phyloP scores from a whole-genome alignment of 352 stramenopile genomes.

The Phytophthora melonis region DNA sequence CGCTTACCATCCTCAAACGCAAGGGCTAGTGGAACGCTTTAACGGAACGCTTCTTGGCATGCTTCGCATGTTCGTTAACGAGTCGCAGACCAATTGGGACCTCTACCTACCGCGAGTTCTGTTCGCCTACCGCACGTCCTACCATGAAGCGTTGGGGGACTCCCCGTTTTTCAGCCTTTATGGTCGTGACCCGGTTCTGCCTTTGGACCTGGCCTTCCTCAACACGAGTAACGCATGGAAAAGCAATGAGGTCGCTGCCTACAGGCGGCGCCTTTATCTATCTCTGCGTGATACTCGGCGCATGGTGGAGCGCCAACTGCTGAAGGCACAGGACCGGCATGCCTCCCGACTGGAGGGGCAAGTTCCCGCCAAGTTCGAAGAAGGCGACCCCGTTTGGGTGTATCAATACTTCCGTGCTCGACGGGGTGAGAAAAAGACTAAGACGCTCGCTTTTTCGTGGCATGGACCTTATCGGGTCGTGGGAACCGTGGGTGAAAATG shows the following conservation, averaged over 20 bases:
- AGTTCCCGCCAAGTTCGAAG: too few relatives aligned
- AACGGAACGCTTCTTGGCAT: constrained; percentile 4
- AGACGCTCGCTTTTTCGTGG: constrained; percentile 21
- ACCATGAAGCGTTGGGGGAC: constrained; percentile 10
- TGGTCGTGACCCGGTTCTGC: too few relatives aligned
- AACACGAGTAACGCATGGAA: constrained; percentile 12
- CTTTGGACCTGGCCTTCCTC: constrained; percentile 19
- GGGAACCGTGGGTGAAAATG: background rate
- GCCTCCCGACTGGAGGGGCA: too few relatives aligned
- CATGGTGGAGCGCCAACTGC: constrained; percentile 12
- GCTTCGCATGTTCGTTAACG: background rate
- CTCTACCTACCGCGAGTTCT: constrained; percentile 1
- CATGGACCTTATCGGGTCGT: constrained; percentile 12
- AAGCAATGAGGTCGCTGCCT: constrained; percentile 8
- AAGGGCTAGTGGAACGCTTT: constrained; percentile 7
- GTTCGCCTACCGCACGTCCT: constrained; percentile 18
- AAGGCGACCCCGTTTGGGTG: too few relatives aligned
- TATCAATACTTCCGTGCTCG: too few relatives aligned
- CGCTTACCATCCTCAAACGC: constrained; percentile 3
- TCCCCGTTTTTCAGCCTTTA: too few relatives aligned
- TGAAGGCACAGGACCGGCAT: background rate
- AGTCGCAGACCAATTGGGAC: constrained; percentile 13
- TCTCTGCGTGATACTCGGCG: background rate
- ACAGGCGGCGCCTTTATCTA: constrained; percentile 4
- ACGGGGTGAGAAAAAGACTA: background rate